Conservation (phyloP, 2,329 filamentous ascomycete species). For the Diaporthe capsici region DNA sequence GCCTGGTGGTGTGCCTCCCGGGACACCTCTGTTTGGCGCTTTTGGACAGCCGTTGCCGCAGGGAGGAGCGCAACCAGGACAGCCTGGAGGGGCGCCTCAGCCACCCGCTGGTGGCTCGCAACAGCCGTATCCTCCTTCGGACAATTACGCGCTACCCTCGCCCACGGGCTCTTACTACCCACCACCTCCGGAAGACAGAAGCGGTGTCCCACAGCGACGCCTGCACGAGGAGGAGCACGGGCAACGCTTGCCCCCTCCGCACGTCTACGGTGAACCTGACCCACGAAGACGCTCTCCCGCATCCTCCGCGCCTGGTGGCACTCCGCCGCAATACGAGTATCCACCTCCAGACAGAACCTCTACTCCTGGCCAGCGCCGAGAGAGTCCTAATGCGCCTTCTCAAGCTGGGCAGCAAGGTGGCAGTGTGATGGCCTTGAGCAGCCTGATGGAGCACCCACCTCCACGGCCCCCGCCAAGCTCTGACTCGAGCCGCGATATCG, state of each 20-base stretch:
- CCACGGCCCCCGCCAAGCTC: conserved; percentile 42
- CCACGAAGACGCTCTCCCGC: conserved; percentile 65
- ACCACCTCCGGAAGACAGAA: conserved; percentile 54
- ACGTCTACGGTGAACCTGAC: conserved; percentile 64
- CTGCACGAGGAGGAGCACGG: conserved; percentile 57
- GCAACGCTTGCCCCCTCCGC: conserved; percentile 60
- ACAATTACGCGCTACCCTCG: conserved; percentile 49
- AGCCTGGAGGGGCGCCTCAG: conserved; percentile 37
- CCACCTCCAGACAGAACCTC: conserved; percentile 53
- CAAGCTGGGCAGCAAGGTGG: conserved; percentile 46
- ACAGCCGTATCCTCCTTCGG: conserved; percentile 36
- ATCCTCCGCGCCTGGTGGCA: conserved; percentile 61
- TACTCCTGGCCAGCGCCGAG: conserved; percentile 52
- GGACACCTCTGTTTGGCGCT: conserved; percentile 69
- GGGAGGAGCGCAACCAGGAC: conserved; percentile 37
- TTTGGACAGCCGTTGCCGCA: conserved; percentile 68
- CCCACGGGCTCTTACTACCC: conserved; percentile 53
- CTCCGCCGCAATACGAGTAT: conserved; percentile 58
- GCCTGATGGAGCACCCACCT: conserved; percentile 60
- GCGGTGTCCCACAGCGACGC: conserved; percentile 52
- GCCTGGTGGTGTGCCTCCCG: conserved; percentile 69
- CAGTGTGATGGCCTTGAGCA: conserved; percentile 69
- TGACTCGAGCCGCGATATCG: conserved; percentile 61
- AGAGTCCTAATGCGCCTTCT: conserved; percentile 55
- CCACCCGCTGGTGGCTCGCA: conserved; percentile 41